Base-by-base conservation (phyloP, 2,329 filamentous ascomycete genomes). In the Pseudogymnoascus sp. region DNA sequence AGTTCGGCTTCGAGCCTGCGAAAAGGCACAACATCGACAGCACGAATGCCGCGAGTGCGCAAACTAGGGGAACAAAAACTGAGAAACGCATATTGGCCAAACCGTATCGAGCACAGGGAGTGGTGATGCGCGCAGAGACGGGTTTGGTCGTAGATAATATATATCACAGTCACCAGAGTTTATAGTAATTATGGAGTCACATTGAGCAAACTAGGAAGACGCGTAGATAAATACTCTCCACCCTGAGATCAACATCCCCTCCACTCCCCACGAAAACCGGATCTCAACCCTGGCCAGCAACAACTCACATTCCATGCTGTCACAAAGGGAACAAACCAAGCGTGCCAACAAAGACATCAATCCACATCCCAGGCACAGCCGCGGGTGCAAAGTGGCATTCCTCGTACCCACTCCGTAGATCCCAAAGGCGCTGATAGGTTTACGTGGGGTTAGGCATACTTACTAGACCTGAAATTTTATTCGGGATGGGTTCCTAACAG, bases 11-110 rank as follows among this genome's bases (percentile, higher is more conserved):
- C 38, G 80, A 78, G 38, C 85, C 85, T 1, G 85, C 84, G 68
- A 86, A 86, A 64, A 88, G 76, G 70, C 81, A 85, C 7, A 87
- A 76, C 67, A 87, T 79, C 16, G 79, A 79, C 46, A 88, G 78
- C 19, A 87, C 77, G 41, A 87, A 80, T 3, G 83, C 82, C 31
- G 77, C 79, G 24, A 82, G 76, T 65, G 80, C 78, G 66, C 80
- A 78, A 46, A 80, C 67, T 43, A 79, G 71, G 6, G 83, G 82
- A n/a, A 85, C 68, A 19, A 84, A 66, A 12, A 79, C 78, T 33
- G 75, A 69, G n/a, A 73, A 70, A 37, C 79, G 77, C 80, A 83
- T 82, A 14, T 65, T 74, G 65, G 61, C 63, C 28, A 65, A 60
- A n/a, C 10, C 14, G 22, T 61, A 12, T 19, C 8, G 3, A 46